These are phyloP conservation scores for Apiotrichum brassicae DNA, from an alignment of 1,284 basidiomycete genomes.

Conservation along the genomic window DNA sequence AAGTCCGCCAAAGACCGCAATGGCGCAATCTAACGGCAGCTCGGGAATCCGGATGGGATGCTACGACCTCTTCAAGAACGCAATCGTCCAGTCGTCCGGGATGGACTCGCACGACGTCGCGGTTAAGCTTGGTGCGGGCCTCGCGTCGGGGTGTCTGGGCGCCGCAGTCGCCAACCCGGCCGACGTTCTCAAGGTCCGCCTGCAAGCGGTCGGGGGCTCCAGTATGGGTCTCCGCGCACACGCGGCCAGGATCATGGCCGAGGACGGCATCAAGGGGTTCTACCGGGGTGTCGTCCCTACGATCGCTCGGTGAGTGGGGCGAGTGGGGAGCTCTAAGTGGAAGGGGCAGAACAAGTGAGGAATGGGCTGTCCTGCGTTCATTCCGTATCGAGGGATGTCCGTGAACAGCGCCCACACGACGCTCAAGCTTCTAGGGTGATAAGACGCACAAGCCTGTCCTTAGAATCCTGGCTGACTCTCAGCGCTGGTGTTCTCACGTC, in stretches of 20 bases:
- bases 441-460: no score
- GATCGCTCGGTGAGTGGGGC: conserved; percentile 9
- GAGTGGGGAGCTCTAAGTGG: background rate
- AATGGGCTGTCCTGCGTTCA: no score
- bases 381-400: background rate
- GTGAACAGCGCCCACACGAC: background rate
- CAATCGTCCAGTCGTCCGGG: conserved; percentile 3
- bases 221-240: conserved; percentile 5
- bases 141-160: conserved; percentile 11
- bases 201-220: conserved; percentile 14
- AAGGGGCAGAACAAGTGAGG: no score
- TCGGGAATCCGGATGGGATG: conserved; percentile 19
- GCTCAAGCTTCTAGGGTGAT: no score
- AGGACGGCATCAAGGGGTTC: conserved; percentile 13
- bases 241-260: conserved; percentile 3
- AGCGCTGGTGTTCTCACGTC: conserved; percentile 17
- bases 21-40: conserved; percentile 2
- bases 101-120: conserved; percentile 12
- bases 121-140: conserved; percentile 18
- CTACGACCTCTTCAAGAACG: conserved; percentile 18
- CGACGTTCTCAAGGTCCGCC: conserved; percentile 18
- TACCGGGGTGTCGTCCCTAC: conserved; percentile 14
- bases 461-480: background rate
- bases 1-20: background rate
- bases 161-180: conserved; percentile 18